Evolutionary conservation across 768 basidiomycete species (phyloP), one percentile per base, ranked within the genome.

Genomic region (Strobilomyces confusus): DNA sequence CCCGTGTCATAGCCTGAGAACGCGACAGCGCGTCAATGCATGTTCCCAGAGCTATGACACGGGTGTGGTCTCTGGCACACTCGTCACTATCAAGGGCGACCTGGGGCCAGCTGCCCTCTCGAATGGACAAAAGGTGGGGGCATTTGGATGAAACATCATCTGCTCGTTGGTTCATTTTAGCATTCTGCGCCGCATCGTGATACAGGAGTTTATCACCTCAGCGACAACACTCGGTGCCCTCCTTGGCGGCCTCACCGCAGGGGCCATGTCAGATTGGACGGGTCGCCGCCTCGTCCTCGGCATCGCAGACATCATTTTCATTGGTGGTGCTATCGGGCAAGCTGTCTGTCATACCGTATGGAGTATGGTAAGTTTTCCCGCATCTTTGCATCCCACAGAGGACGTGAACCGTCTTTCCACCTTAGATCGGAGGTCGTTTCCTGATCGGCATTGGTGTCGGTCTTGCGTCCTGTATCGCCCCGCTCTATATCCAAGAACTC

Each of bases 401-500:
- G 29, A 5, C 13, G 17, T 13, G 14, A 22, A 11, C 23, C 9
- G 37, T 32, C n/a, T 36, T 23, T 26, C 4, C n/a, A 8, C 20
- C 20, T 9, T 26, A 86, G 83, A 81, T 89, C 41, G 83, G 80
- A 8, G 81, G 87, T 17, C 78, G 88, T 19, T 87, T 92, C 69
- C 67, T 91, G 48, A 82, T 91, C 51, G 89, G 89, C 13, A 63
- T 82, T 26, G 87, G 84, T 17, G 87, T 90, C 2, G 87, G 88
- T 3, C 69, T 88, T 1, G 89, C 89, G 17, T 81, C 86, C 5
- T 89, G 89, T 58, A 80, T 89, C 48, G 86, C 89, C 0, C 88
- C 89, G 11, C 75, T 92, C 5, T 91, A 92, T 65, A 89, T 93
- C 46, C 88, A 90, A 64, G 90, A 92, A 67, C 77, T 92, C 20